Conservation (phyloP, 2,329 filamentous ascomycete genomes). For the Cytospora mali region DNA sequence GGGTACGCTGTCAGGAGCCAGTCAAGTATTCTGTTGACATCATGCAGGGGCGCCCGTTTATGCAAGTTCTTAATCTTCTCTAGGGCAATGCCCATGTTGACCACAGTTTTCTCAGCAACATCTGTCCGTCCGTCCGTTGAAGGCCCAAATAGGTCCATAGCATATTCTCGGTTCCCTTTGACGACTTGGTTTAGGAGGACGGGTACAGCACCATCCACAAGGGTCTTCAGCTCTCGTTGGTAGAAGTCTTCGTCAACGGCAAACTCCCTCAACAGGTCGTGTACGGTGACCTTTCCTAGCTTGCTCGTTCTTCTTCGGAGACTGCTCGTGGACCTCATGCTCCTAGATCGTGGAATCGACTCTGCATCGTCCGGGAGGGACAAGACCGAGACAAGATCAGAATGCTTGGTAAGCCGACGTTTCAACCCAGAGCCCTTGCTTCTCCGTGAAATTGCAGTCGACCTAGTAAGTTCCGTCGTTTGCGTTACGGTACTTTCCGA, state of each 20-base stretch:
- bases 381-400: constrained; percentile 90
- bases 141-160: constrained; percentile 68
- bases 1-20: constrained; percentile 82
- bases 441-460: constrained; percentile 48
- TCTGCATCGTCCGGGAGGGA: constrained; percentile 67
- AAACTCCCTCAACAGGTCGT: constrained; percentile 79
- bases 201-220: constrained; percentile 94
- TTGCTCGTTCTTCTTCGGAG: constrained; percentile 72
- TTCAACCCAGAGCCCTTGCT: constrained; percentile 59
- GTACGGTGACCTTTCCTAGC: constrained; percentile 67
- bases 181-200: constrained; percentile 86
- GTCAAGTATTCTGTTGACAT: constrained; percentile 70
- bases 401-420: constrained; percentile 83
- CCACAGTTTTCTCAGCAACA: constrained; percentile 78
- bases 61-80: constrained; percentile 83
- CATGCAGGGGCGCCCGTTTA: constrained; percentile 74
- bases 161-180: constrained; percentile 65
- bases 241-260: constrained; percentile 84
- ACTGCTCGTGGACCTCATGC: constrained; percentile 76
- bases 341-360: constrained; percentile 63
- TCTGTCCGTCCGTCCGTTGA: constrained; percentile 56
- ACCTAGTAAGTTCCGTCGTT: constrained; percentile 52
- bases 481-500: constrained; percentile 58
- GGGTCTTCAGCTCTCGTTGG: constrained; percentile 83
- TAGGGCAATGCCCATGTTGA: constrained; percentile 89